Conservation (phyloP, 805 yeast genomes). For the Wickerhamomyces chaumierensis region DNA sequence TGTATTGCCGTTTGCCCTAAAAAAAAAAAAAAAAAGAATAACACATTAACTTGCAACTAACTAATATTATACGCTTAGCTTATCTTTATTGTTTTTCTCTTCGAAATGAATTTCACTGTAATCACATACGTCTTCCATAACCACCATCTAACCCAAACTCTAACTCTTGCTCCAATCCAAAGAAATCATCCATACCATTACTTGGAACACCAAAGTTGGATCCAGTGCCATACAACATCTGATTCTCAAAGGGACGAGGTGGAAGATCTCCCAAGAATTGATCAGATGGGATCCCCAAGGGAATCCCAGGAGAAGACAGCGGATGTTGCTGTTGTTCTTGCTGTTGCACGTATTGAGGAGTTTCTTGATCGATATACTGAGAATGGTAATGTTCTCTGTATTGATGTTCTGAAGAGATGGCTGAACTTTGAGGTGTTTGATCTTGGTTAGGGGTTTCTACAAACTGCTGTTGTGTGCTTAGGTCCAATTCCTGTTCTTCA, state of each 20-base stretch:
- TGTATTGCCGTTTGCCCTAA: no score
- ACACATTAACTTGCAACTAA: no score
- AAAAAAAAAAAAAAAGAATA: no score
- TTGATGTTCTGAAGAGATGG: constrained; percentile 2
- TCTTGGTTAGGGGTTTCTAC: constrained; percentile 9
- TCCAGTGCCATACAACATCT: constrained; percentile 1
- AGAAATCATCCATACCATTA: constrained; percentile 5
- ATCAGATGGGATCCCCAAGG: constrained; percentile 38
- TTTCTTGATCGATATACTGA: constrained; percentile 7
- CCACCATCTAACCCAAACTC: constrained; percentile 50
- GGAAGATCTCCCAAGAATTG: constrained; percentile 37
- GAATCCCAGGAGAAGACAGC: constrained; percentile 15
- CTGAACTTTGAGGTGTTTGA: constrained; percentile 11
- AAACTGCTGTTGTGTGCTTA: constrained; percentile 15
- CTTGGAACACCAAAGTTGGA: constrained; percentile 4
- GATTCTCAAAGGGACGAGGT: constrained; percentile 49
- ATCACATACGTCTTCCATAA: not conserved
- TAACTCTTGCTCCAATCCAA: constrained; percentile 50
- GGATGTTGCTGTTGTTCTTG: constrained; percentile 11
- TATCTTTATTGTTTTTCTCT: no score
- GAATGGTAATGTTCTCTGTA: constrained; percentile 6
- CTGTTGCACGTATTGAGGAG: constrained; percentile 4
- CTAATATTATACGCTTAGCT: no score
- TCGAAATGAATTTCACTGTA: no score
- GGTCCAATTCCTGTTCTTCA: constrained; percentile 35